These are phyloP conservation scores for Osmanthus fragrans DNA, from an alignment of 257 asterid genomes.

Conservation along the genomic window DNA sequence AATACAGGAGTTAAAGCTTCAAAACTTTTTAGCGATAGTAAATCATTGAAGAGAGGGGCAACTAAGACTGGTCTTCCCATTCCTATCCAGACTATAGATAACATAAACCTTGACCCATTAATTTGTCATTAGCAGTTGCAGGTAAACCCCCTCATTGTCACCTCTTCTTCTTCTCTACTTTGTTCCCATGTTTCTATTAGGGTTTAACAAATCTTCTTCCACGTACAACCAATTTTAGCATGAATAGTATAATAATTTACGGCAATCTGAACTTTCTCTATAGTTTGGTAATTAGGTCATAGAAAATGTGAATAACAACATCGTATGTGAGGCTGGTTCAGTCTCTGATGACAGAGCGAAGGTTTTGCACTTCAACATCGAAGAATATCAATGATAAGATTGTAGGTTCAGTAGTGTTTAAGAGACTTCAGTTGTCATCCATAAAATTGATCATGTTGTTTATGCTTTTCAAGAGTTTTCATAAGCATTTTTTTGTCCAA, in stretches of 20 bases:
- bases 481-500: constrained; percentile 35
- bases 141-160: constrained; percentile 13
- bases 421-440: constrained; percentile 86
- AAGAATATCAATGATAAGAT: constrained; percentile 51
- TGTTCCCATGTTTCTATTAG: constrained; percentile 1
- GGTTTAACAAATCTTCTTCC: constrained; percentile 16
- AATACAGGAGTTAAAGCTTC: no score
- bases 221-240: constrained; percentile 7
- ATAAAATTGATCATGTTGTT: constrained; percentile 81
- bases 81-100: no score
- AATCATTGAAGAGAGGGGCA: no score
- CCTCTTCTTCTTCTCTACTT: background rate
- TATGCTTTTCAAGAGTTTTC: constrained; percentile 94
- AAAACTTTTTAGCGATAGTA: no score
- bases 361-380: constrained; percentile 44
- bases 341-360: constrained; percentile 34
- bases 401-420: constrained; percentile 73
- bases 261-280: background rate
- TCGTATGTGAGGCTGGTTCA: constrained; percentile 36
- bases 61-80: no score
- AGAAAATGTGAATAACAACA: constrained; percentile 58
- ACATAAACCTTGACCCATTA: no score
- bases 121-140: constrained; percentile 17
- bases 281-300: constrained; percentile 13
- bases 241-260: background rate